Conservation (phyloP, 495 filamentous ascomycete species). For the Neohortaea acidophila region DNA sequence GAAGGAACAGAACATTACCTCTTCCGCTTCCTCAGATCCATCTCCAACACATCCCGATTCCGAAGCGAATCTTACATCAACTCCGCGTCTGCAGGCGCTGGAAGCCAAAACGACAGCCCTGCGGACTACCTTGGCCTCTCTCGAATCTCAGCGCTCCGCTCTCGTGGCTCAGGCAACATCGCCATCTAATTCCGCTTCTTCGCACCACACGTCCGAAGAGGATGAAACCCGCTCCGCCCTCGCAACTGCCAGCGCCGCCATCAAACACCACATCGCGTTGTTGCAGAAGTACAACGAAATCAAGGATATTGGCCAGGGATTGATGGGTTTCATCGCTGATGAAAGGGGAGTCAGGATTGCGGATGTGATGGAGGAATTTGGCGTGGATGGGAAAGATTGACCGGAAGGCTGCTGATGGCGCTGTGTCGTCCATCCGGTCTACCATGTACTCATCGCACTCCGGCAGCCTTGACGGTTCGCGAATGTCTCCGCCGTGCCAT, state of each 20-base stretch:
- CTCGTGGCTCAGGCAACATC: constrained; percentile 4
- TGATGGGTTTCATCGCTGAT: constrained; percentile 63
- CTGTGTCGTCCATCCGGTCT: too few relatives aligned
- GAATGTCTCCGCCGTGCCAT: too few relatives aligned
- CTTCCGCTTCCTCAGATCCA: background rate
- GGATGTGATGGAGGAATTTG: constrained; percentile 47
- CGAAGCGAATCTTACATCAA: background rate
- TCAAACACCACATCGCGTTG: constrained; percentile 49
- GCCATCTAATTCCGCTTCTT: constrained; percentile 10
- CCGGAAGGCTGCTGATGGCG: too few relatives aligned
- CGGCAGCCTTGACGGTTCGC: too few relatives aligned
- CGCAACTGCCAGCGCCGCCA: constrained; percentile 28
- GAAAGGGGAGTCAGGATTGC: constrained; percentile 44
- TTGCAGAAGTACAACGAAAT: constrained; percentile 70
- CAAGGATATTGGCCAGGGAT: constrained; percentile 53
- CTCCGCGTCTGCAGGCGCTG: constrained; percentile 6
- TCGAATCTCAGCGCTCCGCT: constrained; percentile 7
- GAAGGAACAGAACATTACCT: background rate
- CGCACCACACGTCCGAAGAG: constrained; percentile 15
- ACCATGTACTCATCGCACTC: too few relatives aligned
- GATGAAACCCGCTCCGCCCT: constrained; percentile 9
- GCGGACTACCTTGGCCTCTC: constrained; percentile 5
- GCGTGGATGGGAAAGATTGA: constrained; percentile 25
- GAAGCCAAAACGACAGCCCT: constrained; percentile 5
- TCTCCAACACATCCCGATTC: background rate